Base-by-base conservation (phyloP, 139 green algal genomes). In the Volvox reticuliferus region DNA sequence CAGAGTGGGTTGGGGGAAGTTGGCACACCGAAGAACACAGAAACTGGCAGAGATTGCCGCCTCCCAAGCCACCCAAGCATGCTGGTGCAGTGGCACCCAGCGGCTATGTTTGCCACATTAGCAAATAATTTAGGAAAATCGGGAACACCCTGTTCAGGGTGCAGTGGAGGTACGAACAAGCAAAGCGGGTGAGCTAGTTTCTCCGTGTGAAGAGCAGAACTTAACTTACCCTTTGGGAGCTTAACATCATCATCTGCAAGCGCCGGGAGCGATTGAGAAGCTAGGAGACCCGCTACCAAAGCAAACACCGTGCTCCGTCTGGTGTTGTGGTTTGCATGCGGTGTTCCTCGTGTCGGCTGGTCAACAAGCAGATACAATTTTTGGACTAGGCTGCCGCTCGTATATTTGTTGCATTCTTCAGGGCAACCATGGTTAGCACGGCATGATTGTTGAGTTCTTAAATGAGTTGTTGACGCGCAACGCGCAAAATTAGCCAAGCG, bases 221-320 rank as follows among this genome's bases (percentile, higher is more conserved):
- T 55, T 26, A 73, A 37, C 82, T 0, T 67, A 88, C 82, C 82
- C 65, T 88, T 79, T 1, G 82, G 82, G 20, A 88, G 82, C 24
- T 79, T 88, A 9, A 26, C 14, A 12, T 88, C 82, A 32, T 88
- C 65, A 14, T 37, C 82, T 14, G 82, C 82, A 3, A 22, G 26
- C 0, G 32, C 61, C 32, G 62, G 5, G 36, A 26, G 19, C 32
- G 82, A 24, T 35, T 28, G 30, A 21, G 37, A 26, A 22, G 65
- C 21, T 12, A 79, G 21, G 12, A 32, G 0, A n/a, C 17, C 65
- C 26, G 65, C 32, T 67, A 73, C 55, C 19, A 87, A 21, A 35
- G 62, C n/a, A 21, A 87, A 22, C 17, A 78, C 61, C 18, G 33
- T 22, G 30, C 28, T 61, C 22, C 80, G 80, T 35, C 80, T 16